Conservation (phyloP, 2,329 filamentous ascomycete genomes). For the Verticillium zaregamsianum region DNA sequence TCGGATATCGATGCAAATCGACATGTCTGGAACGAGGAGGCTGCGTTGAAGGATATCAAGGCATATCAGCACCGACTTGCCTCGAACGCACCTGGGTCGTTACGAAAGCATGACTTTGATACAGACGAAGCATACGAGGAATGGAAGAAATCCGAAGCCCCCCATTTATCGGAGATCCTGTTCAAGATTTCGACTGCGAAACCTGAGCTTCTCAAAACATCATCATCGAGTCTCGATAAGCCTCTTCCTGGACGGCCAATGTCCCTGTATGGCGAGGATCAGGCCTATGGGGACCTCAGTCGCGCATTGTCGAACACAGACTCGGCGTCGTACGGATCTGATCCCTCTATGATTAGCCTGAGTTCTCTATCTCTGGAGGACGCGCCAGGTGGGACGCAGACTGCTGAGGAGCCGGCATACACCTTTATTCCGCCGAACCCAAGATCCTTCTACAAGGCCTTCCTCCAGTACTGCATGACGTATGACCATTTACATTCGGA, state of each 20-base stretch:
- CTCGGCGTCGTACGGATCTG: conserved; percentile 43
- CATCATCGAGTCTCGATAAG: conserved; percentile 44
- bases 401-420: conserved; percentile 65
- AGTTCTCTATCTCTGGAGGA: conserved; percentile 60
- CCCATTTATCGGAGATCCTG: conserved; percentile 90
- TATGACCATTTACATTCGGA: conserved; percentile 57
- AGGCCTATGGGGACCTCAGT: conserved; percentile 48
- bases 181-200: conserved; percentile 82
- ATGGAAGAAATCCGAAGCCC: conserved; percentile 88
- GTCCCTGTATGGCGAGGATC: conserved; percentile 43
- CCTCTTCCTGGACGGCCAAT: conserved; percentile 38
- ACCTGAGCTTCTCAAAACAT: conserved; percentile 77
- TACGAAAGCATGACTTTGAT: conserved; percentile 85
- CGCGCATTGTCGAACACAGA: conserved; percentile 46
- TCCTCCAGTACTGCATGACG: conserved; percentile 72
- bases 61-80: conserved; percentile 87
- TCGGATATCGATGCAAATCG: conserved; percentile 81
- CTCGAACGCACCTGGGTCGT: conserved; percentile 69
- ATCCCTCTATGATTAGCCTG: conserved; percentile 62
- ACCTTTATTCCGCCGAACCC: conserved; percentile 88
- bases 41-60: conserved; percentile 87
- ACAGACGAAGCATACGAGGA: conserved; percentile 79
- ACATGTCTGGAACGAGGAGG: conserved; percentile 82
- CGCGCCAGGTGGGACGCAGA: conserved; percentile 44
- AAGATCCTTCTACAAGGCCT: conserved; percentile 75